A percentile compares a stretch with the other conserved stretches of the same genome.
These are phyloP conservation scores for Abelmoschus esculentus DNA, from an alignment of 345 rosid species.

Conservation along the genomic window DNA sequence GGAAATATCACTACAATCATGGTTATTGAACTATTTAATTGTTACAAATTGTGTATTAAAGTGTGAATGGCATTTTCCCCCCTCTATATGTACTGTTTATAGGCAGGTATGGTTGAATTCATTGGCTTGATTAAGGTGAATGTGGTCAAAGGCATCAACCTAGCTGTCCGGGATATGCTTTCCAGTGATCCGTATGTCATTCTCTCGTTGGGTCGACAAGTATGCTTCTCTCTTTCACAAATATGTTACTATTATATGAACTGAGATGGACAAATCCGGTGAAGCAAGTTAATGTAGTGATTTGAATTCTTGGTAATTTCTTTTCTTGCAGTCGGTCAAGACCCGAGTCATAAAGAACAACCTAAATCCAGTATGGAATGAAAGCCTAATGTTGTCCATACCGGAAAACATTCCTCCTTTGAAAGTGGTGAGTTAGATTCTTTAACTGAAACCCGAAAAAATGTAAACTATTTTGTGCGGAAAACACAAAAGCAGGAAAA, in stretches of 20 bases:
- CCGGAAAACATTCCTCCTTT: conserved; percentile 86
- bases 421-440: conserved; percentile 57
- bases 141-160: conserved; percentile 92
- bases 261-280: conserved; percentile 1
- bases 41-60: too few relatives aligned
- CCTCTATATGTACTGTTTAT: conserved; percentile 21
- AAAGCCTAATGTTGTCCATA: conserved; percentile 86
- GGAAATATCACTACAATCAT: not conserved
- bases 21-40: too few relatives aligned
- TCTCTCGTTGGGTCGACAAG: conserved; percentile 80
- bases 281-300: not conserved
- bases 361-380: conserved; percentile 98
- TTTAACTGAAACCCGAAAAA: not conserved
- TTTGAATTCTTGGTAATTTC: not conserved
- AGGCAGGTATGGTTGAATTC: conserved; percentile 98
- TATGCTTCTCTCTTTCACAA: conserved; percentile 25
- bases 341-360: conserved; percentile 90
- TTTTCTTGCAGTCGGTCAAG: conserved; percentile 62
- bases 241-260: not conserved
- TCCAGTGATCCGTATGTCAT: conserved; percentile 94
- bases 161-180: conserved; percentile 79
- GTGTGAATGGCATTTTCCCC: conserved; percentile 7
- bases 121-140: conserved; percentile 89
- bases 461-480: not conserved
- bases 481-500: not conserved